Percentiles rank a stretch among this genome's conserved stretches.
Conservation (phyloP, 805 yeast genomes). For the Wickerhamomyces alni region DNA sequence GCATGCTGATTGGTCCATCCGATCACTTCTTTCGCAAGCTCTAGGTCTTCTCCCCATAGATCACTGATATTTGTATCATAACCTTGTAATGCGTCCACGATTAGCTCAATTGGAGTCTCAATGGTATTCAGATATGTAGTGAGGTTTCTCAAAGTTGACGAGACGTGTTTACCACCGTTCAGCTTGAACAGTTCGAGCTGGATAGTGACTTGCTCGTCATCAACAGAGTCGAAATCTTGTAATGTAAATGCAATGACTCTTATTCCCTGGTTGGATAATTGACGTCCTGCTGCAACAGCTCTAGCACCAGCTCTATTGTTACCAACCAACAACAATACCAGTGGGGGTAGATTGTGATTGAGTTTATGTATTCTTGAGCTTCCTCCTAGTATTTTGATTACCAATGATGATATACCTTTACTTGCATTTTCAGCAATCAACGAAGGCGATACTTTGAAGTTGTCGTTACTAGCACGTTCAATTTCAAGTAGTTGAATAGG, state of each 20-base stretch:
- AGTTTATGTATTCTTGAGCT: slow-evolving; percentile 50
- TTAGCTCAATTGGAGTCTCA: slow-evolving; percentile 72
- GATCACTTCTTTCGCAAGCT: slow-evolving; percentile 39
- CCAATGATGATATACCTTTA: slow-evolving; percentile 53
- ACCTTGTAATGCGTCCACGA: slow-evolving; percentile 83
- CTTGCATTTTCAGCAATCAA: slow-evolving; percentile 62
- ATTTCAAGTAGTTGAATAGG: slow-evolving; percentile 77
- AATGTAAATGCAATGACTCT: slow-evolving; percentile 42
- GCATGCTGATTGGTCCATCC: slow-evolving; percentile 57
- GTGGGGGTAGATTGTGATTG: slow-evolving; percentile 79
- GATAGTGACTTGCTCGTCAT: slow-evolving; percentile 27
- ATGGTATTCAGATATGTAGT: slow-evolving; percentile 35
- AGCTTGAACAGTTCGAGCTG: slow-evolving; percentile 53
- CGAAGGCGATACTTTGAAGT: slow-evolving; percentile 41
- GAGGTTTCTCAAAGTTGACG: slow-evolving; percentile 27
- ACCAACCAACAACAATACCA: slow-evolving; percentile 67
- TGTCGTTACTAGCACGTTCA: slow-evolving; percentile 52
- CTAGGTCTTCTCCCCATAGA: slow-evolving; percentile 34
- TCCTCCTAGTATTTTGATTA: slow-evolving; percentile 65
- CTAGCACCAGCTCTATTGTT: slow-evolving; percentile 68
- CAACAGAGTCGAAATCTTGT: slow-evolving; percentile 7
- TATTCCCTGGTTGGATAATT: slow-evolving; percentile 66
- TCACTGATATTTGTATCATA: slow-evolving; percentile 66
- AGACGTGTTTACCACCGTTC: slow-evolving; percentile 65
- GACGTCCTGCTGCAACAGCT: slow-evolving; percentile 76